Base-by-base conservation (phyloP, 441 rosid species). In the Eutrema salsugineum region DNA sequence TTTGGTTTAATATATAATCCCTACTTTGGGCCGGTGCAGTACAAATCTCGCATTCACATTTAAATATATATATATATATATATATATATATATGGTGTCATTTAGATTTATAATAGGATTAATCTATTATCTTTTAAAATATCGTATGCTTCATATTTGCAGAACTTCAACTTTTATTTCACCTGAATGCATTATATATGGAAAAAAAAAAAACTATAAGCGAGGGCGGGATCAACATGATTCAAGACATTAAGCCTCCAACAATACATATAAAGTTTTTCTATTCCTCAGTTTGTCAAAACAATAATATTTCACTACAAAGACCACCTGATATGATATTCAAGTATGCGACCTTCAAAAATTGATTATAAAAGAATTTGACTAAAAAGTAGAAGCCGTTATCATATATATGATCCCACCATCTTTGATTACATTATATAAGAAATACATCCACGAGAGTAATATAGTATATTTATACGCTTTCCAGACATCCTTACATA, bases 1-100 rank as follows among this genome's bases (percentile, higher is more conserved):
- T 75, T 40, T 72, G 27, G 22, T 54, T 44, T 63, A 15, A 33
- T n/a, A n/a, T n/a, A n/a, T 63, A 14, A 72, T 47, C 49, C 71
- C 58, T 71, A 62, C 60, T 48, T 44, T 53, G 63, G 38, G 69
- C 56, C 15, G 63, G 56, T 71, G 48, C 19, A 7, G 32, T 60
- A 61, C 49, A 69, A 22, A 22, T 15, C 6, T 43, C 10, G 27
- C 24, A n/a, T 42, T 59, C 50, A 14, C 32, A n/a, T n/a, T n/a
- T n/a, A n/a, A n/a, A n/a, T n/a, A n/a, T n/a, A n/a, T n/a, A n/a
- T n/a, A n/a, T n/a, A n/a, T n/a, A n/a, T n/a, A n/a, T n/a, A n/a
- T n/a, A n/a, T n/a, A n/a, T n/a, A n/a, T n/a, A n/a, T n/a, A n/a
- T n/a, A n/a, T n/a, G n/a, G n/a, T n/a, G 49, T 38, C 48, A 3